Base-by-base conservation (phyloP, 768 basidiomycete species). In the Pisolithus orientalis region DNA sequence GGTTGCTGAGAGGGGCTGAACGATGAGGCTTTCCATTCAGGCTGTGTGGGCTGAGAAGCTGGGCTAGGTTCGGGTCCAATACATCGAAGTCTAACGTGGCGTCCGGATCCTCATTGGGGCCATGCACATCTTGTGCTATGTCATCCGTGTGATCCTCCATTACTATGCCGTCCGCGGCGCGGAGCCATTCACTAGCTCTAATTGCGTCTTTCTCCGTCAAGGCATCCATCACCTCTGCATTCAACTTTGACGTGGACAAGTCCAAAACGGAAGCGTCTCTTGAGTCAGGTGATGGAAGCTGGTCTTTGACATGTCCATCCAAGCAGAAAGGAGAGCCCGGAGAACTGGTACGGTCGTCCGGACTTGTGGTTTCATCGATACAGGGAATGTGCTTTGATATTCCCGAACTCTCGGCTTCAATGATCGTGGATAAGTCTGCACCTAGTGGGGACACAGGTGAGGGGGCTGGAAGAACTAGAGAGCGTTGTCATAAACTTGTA, bases 351-450 rank as follows among this genome's bases (percentile, higher is more conserved):
- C 57, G 57, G 8, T 7, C 52, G 32, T 63, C 63, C 38, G 6
- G 50, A 17, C 51, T 49, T 2, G 44, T 47, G 1, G 14, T 39
- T 5, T 67, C 62, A 13, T 49, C 59, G 10, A 65, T 46, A 51
- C n/a, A 64, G 0, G 77, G 78, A 32, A 80, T 57, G 54, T 79
- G 71, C 58, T 75, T 82, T 1, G 78, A 78, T 21, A 85, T 74
- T 9, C 82, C 82, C 28, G 87, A 90, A 24, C 77, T 84, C 57
- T 90, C 87, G 3, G 84, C 82, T 65, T 90, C 87, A 9, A 88
- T 72, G 52, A 90, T 90, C 10, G 84, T 87, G 7, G 86, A 88
- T 37, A 90, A 71, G 54, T 89, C 87, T 3, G 76, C 75, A 13
- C 62, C 58, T 32, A 61, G 44, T 1, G 72, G 70, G 5, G 76